Conservation (phyloP, 257 asterid species). For the Solanum pimpinellifolium region DNA sequence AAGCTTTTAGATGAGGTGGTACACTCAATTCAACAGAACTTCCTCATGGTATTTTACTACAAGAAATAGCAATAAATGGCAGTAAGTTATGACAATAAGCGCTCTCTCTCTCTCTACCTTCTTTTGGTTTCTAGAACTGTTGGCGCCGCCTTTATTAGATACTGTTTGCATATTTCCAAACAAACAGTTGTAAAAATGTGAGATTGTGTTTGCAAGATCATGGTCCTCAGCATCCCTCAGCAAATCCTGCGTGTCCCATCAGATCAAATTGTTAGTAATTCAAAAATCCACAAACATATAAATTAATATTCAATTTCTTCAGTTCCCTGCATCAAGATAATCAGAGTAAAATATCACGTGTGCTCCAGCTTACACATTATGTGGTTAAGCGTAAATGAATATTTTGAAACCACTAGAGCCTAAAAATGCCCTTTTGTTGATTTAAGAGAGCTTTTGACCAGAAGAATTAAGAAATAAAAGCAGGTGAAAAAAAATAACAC, state of each 20-base stretch:
- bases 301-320: not conserved
- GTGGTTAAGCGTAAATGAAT: not conserved
- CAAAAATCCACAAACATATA: not conserved
- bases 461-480: not conserved
- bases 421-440: not conserved
- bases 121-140: constrained; percentile 45
- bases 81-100: not conserved
- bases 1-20: not conserved
- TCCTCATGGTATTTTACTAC: not conserved
- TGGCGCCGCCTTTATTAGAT: constrained; percentile 34
- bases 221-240: constrained; percentile 84
- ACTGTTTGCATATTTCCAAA: constrained; percentile 41
- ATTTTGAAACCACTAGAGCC: not conserved
- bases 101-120: constrained; percentile 24
- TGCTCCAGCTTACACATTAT: not conserved
- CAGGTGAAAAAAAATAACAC: not conserved
- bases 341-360: not conserved
- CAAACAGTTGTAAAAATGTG: constrained; percentile 76
- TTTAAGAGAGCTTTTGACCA: not conserved
- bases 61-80: not conserved
- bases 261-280: not conserved
- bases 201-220: constrained; percentile 59
- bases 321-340: not conserved
- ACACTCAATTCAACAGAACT: not conserved
- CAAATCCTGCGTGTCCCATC: constrained; percentile 43